A percentile compares a stretch with the other conserved stretches of the same genome.
Evolutionary conservation across 2,329 filamentous ascomycete genomes (phyloP).

Genomic region (Trichothecium sympodiale): DNA sequence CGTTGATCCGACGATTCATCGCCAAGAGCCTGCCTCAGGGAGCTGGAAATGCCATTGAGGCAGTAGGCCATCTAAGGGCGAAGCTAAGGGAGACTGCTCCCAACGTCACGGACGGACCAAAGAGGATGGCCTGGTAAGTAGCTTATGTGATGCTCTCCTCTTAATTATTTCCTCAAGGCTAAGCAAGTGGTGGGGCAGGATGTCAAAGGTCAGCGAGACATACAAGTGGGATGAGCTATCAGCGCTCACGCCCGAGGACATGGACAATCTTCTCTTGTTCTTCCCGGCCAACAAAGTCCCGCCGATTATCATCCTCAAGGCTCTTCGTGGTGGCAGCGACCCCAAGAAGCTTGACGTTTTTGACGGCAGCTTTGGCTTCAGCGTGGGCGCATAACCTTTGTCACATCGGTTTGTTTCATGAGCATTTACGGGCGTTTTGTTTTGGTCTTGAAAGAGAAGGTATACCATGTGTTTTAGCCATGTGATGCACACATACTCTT

Average conservation of each 20-base stretch:
- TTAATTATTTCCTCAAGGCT: no score
- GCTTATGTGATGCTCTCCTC: no score
- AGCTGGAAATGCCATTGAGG: conserved; percentile 74
- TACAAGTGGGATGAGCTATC: conserved; percentile 81
- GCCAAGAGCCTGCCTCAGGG: conserved; percentile 65
- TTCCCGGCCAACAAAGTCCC: conserved; percentile 51
- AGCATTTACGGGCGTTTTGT: no score
- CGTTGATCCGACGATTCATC: conserved; percentile 74
- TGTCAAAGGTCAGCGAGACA: conserved; percentile 80
- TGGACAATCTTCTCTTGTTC: conserved; percentile 70
- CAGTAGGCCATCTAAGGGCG: conserved; percentile 68
- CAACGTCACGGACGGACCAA: conserved; percentile 59
- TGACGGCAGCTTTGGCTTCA: conserved; percentile 49
- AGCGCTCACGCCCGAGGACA: conserved; percentile 69
- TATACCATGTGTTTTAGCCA: no score
- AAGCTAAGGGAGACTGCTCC: conserved; percentile 73
- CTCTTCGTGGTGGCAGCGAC: conserved; percentile 35
- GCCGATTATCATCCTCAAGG: conserved; percentile 40
- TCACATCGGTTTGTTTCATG: no score
- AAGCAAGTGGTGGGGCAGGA: conserved; percentile 49
- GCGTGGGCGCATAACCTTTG: conserved; percentile 27
- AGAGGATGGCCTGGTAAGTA: conserved; percentile 77
- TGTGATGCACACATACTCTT: no score
- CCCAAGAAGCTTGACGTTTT: conserved; percentile 40
- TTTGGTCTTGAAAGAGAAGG: no score